Evolutionary conservation across 306 rosid genomes (phyloP).

Genomic region (Hippophae tibetana): DNA sequence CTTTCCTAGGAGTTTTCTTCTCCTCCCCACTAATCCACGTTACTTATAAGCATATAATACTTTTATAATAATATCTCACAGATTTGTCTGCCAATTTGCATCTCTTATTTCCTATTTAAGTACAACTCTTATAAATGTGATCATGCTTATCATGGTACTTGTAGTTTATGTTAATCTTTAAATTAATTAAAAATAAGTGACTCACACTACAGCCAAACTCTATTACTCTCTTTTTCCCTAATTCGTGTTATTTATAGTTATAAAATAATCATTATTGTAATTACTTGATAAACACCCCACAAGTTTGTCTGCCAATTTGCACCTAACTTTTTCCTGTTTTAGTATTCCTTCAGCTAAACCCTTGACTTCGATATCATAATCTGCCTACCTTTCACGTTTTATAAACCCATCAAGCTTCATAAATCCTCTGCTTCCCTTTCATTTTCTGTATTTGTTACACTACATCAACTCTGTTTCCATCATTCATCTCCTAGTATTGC

Average conservation of each 20-base stretch:
- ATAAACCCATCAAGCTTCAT: constrained; percentile 10
- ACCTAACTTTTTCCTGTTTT: constrained; percentile 19
- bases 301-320: constrained; percentile 20
- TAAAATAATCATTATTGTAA: constrained; percentile 6
- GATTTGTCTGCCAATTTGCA: too few relatives aligned
- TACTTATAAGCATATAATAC: constrained; percentile 6
- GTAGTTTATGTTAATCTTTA: too few relatives aligned
- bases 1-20: constrained; percentile 12
- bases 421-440: constrained; percentile 8
- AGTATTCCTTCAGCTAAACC: constrained; percentile 19
- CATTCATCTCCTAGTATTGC: constrained; percentile 15
- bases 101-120: too few relatives aligned
- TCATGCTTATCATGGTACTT: too few relatives aligned
- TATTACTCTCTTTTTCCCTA: not conserved
- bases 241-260: constrained; percentile 15
- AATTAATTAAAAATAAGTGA: too few relatives aligned
- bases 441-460: constrained; percentile 12
- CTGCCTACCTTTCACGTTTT: not conserved
- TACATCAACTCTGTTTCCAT: not conserved
- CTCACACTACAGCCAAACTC: too few relatives aligned
- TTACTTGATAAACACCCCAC: constrained; percentile 12
- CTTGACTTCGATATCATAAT: constrained; percentile 17
- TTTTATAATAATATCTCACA: too few relatives aligned
- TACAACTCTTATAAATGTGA: too few relatives aligned
- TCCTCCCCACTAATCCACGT: constrained; percentile 16